A percentile compares a stretch with the other conserved stretches of the same genome.
Evolutionary conservation across 768 basidiomycete genomes (phyloP).

Genomic region (Wakefieldia striispora): DNA sequence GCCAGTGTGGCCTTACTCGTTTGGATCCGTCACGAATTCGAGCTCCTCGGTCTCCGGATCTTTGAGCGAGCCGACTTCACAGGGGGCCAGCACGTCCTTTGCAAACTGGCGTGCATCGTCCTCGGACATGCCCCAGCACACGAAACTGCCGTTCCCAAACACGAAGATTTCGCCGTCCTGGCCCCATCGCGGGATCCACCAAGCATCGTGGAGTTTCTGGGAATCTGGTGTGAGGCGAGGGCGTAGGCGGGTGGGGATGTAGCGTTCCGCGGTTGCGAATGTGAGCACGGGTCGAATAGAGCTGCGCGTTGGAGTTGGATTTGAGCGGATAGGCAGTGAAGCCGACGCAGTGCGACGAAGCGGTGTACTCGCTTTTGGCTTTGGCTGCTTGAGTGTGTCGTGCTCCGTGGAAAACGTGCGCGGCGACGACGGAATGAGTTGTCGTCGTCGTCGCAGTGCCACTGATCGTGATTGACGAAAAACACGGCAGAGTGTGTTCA

Average conservation of each 20-base stretch:
- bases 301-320: slow-evolving; percentile 82
- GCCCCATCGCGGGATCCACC: slow-evolving; percentile 77
- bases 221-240: slow-evolving; percentile 52
- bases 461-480: neutral
- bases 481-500: slow-evolving; percentile 18
- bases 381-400: slow-evolving; percentile 49
- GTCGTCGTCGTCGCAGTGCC: neutral
- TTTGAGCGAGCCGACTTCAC: slow-evolving; percentile 61
- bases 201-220: slow-evolving; percentile 68
- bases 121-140: slow-evolving; percentile 87
- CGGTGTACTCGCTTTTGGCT: slow-evolving; percentile 80
- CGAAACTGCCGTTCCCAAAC: slow-evolving; percentile 84
- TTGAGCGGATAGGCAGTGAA: slow-evolving; percentile 82
- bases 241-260: slow-evolving; percentile 64
- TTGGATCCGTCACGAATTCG: slow-evolving; percentile 89
- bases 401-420: slow-evolving; percentile 19
- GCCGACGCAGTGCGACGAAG: slow-evolving; percentile 81
- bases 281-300: slow-evolving; percentile 77
- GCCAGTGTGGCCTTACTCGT: slow-evolving; percentile 55
- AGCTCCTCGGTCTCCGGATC: slow-evolving; percentile 86
- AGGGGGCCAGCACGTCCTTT: slow-evolving; percentile 54
- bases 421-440: neutral
- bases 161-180: slow-evolving; percentile 82
- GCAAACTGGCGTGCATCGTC: slow-evolving; percentile 70
- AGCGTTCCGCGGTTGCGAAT: slow-evolving; percentile 80